Conservation (phyloP, 192 early-diverging fungal genomes). For the Podila minutissima region DNA sequence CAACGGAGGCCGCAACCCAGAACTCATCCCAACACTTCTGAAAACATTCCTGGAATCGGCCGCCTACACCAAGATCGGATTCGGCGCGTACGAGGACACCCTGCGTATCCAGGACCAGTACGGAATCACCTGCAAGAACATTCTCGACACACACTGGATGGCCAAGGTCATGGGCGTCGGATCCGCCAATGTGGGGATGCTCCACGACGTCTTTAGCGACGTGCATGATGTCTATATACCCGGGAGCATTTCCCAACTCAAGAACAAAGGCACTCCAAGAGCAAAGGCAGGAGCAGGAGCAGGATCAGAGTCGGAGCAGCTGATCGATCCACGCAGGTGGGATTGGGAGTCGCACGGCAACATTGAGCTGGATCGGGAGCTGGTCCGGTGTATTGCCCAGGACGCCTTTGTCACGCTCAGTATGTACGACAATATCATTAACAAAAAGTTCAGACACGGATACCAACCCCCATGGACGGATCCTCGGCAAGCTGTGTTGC, state of each 20-base stretch:
- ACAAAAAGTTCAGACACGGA: conserved; percentile 24
- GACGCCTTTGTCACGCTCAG: conserved; percentile 30
- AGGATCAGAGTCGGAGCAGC: background rate
- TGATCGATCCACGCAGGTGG: conserved; percentile 43
- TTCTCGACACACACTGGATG: conserved; percentile 46
- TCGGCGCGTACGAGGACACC: conserved; percentile 38
- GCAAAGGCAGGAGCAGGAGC: conserved; percentile 2
- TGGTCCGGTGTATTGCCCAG: conserved; percentile 38
- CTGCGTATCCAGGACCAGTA: conserved; percentile 37
- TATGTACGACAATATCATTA: conserved; percentile 30
- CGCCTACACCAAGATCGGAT: conserved; percentile 37
- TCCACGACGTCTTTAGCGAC: conserved; percentile 34
- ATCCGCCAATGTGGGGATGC: conserved; percentile 35
- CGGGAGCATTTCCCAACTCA: conserved; percentile 14
- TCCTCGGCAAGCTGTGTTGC: background rate
- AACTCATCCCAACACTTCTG: conserved; percentile 35
- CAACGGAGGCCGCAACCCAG: conserved; percentile 30
- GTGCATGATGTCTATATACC: conserved; percentile 43
- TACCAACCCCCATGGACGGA: conserved; percentile 12
- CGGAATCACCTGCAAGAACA: conserved; percentile 32
- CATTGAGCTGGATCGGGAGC: conserved; percentile 27
- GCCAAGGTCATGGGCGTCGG: conserved; percentile 43
- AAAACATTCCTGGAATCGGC: conserved; percentile 41
- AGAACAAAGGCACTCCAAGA: background rate
- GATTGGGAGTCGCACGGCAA: conserved; percentile 47